These are phyloP conservation scores for Amanita brunnescens DNA, from an alignment of 768 basidiomycete genomes.

Conservation along the genomic window DNA sequence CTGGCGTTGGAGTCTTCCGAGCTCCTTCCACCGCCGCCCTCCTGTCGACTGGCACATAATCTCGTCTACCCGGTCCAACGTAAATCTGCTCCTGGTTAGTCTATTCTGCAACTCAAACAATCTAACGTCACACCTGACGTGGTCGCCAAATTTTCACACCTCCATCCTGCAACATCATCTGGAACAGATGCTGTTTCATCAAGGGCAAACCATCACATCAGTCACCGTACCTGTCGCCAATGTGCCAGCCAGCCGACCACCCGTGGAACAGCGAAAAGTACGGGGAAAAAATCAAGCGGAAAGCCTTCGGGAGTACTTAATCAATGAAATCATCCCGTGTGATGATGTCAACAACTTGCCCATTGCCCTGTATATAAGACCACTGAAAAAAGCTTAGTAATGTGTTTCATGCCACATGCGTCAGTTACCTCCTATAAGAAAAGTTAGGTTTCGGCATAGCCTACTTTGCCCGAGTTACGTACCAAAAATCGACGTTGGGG, in stretches of 20 bases:
- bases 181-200: constrained; percentile 7
- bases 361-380: constrained; percentile 88
- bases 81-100: constrained; percentile 47
- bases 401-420: background rate
- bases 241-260: constrained; percentile 93
- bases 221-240: constrained; percentile 63
- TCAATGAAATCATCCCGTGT: background rate
- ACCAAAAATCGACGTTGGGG: constrained; percentile 93
- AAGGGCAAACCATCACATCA: background rate
- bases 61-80: constrained; percentile 64
- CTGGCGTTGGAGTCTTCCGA: constrained; percentile 50
- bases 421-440: constrained; percentile 4
- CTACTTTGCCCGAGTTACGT: constrained; percentile 17
- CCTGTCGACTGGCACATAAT: constrained; percentile 60
- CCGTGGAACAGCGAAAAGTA: constrained; percentile 85
- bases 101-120: constrained; percentile 7
- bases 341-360: constrained; percentile 31
- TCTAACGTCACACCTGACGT: constrained; percentile 50
- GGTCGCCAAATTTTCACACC: constrained; percentile 95
- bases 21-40: constrained; percentile 47
- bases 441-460: background rate
- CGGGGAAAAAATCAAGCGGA: constrained; percentile 91
- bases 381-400: constrained; percentile 33
- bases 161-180: constrained; percentile 88
- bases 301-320: constrained; percentile 27